Percentiles rank a stretch among this genome's conserved stretches.
Evolutionary conservation across 2,329 filamentous ascomycete genomes (phyloP).

Genomic region (Aureobasidium sp.): DNA sequence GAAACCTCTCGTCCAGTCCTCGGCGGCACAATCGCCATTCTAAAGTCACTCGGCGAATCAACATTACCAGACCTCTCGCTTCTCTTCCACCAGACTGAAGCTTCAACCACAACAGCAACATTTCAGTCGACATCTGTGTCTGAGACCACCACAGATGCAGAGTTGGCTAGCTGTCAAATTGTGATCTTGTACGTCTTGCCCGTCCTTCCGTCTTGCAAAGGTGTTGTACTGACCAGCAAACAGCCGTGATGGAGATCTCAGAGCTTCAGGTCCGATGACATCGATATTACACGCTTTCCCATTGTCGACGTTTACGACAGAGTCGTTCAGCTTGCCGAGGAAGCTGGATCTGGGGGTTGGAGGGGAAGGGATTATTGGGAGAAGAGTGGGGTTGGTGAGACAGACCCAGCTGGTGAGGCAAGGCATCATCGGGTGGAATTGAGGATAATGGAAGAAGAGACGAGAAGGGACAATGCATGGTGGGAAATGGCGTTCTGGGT

Average conservation of each 20-base stretch:
- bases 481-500: neutral
- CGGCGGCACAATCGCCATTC: slow-evolving; percentile 21
- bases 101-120: slow-evolving; percentile 14
- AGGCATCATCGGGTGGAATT: slow-evolving; percentile 23
- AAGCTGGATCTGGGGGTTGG: slow-evolving; percentile 21
- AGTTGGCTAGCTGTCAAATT: slow-evolving; percentile 10
- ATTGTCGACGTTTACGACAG: neutral
- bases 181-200: slow-evolving; percentile 21
- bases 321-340: slow-evolving; percentile 15
- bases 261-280: neutral
- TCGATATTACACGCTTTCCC: neutral
- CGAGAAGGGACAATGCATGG: too few relatives aligned
- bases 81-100: slow-evolving; percentile 12
- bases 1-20: slow-evolving; percentile 14
- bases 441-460: too few relatives aligned
- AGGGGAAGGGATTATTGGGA: slow-evolving; percentile 20
- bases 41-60: slow-evolving; percentile 14
- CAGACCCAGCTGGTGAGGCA: slow-evolving; percentile 11
- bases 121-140: slow-evolving; percentile 14
- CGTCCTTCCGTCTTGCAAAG: too few relatives aligned
- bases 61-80: slow-evolving; percentile 17
- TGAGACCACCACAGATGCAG: neutral
- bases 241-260: slow-evolving; percentile 21
- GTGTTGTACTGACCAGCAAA: too few relatives aligned
- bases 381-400: slow-evolving; percentile 19